phyloP scores from a whole-genome alignment of 768 basidiomycete species.

The Dentipellis fragilis region DNA sequence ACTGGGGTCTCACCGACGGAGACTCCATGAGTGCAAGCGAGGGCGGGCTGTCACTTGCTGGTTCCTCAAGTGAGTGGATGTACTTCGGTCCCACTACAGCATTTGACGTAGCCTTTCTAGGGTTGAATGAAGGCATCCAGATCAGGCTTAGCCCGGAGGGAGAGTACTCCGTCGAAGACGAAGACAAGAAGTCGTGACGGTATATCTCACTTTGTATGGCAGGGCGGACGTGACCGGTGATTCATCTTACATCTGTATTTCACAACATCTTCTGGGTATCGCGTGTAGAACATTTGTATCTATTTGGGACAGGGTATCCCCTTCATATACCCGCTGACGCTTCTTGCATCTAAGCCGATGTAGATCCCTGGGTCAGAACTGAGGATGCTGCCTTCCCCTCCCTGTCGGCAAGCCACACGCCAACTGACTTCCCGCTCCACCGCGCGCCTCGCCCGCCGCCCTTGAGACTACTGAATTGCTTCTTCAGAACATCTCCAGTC shows the following conservation, averaged over 20 bases:
- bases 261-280: no score
- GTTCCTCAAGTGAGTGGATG: slow-evolving; percentile 2
- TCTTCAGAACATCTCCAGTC: slow-evolving; percentile 46
- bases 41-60: slow-evolving; percentile 8
- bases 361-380: neutral
- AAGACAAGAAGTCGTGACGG: no score
- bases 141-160: slow-evolving; percentile 12
- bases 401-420: slow-evolving; percentile 47
- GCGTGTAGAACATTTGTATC: no score
- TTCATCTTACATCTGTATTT: no score
- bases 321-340: no score
- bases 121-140: slow-evolving; percentile 6
- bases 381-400: slow-evolving; percentile 28
- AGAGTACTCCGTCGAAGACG: slow-evolving; percentile 7
- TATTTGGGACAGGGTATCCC: no score
- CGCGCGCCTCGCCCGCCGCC: slow-evolving; percentile 69
- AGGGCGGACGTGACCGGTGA: no score
- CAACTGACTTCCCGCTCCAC: slow-evolving; percentile 69
- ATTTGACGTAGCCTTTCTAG: neutral
- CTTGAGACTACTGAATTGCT: slow-evolving; percentile 45
- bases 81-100: neutral
- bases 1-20: slow-evolving; percentile 12
- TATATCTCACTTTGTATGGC: no score
- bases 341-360: no score
- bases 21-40: slow-evolving; percentile 15